phyloP scores from a whole-genome alignment of 2,329 filamentous ascomycete genomes.

The Pseudocercospora fuligena region DNA sequence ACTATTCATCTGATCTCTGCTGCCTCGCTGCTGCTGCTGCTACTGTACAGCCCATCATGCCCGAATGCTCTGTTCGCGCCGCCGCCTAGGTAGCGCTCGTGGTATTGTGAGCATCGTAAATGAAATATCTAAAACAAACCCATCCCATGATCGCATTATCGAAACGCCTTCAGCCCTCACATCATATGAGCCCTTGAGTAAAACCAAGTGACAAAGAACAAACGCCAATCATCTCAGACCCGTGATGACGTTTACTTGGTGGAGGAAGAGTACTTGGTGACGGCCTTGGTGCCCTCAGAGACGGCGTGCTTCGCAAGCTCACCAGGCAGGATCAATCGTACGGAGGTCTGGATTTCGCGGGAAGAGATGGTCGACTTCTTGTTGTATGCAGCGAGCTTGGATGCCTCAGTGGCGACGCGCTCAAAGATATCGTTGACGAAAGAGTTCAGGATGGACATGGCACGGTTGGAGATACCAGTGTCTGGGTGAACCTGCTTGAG shows the following conservation, averaged over 20 bases:
- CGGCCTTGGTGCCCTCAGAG: constrained; percentile 99
- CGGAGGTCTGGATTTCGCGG: constrained; percentile 98
- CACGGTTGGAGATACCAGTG: constrained; percentile 99
- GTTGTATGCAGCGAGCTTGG: constrained; percentile 99
- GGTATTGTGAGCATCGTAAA: constrained; percentile 38
- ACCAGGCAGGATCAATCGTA: constrained; percentile 95
- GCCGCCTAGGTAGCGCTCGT: constrained; percentile 32
- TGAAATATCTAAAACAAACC: constrained; percentile 41
- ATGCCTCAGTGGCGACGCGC: constrained; percentile 97
- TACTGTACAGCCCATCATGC: constrained; percentile 41
- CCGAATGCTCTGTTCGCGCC: constrained; percentile 30
- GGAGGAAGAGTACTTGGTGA: constrained; percentile 99
- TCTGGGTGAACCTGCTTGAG: constrained; percentile 99
- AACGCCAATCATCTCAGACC: constrained; percentile 47
- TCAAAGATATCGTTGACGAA: constrained; percentile 99
- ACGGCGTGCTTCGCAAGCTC: constrained; percentile 99
- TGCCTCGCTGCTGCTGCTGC: constrained; percentile 36
- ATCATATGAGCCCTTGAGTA: constrained; percentile 20
- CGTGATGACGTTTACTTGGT: constrained; percentile 77
- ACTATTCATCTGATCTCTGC: constrained; percentile 32
- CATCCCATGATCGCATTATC: constrained; percentile 59
- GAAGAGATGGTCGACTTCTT: constrained; percentile 99
- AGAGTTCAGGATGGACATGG: constrained; percentile 99
- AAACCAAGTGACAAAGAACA: constrained; percentile 42
- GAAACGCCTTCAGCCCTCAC: constrained; percentile 43